Evolutionary conservation across 768 basidiomycete species (phyloP).

Genomic region (Suillus sp.): DNA sequence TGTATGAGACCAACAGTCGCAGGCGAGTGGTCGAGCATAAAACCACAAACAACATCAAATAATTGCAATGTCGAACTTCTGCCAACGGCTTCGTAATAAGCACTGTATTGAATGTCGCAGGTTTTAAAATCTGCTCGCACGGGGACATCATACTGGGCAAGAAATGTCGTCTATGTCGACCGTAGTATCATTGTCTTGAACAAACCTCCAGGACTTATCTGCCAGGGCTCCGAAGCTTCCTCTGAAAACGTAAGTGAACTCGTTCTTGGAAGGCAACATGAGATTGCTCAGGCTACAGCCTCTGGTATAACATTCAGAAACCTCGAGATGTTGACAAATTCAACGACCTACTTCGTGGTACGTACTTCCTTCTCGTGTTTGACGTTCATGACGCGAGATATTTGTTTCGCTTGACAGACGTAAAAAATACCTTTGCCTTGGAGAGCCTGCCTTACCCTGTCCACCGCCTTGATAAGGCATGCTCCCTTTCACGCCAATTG

Average conservation of each 20-base stretch:
- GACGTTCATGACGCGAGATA: neutral
- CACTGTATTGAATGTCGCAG: slow-evolving; percentile 3
- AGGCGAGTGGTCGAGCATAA: neutral
- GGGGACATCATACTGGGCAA: slow-evolving; percentile 31
- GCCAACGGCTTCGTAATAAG: neutral
- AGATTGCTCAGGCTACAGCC: slow-evolving; percentile 7
- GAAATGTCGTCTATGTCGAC: slow-evolving; percentile 52
- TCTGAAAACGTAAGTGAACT: slow-evolving; percentile 9
- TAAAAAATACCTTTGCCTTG: slow-evolving; percentile 35
- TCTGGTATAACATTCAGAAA: slow-evolving; percentile 11
- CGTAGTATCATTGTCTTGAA: slow-evolving; percentile 55
- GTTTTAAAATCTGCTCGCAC: slow-evolving; percentile 9
- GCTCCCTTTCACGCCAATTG: slow-evolving; percentile 9
- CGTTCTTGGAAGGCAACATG: slow-evolving; percentile 15
- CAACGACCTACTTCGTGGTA: slow-evolving; percentile 39
- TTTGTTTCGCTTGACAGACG: slow-evolving; percentile 24
- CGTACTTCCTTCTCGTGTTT: slow-evolving; percentile 20
- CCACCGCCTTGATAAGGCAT: slow-evolving; percentile 70
- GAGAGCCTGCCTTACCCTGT: slow-evolving; percentile 47
- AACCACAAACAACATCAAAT: slow-evolving; percentile 6
- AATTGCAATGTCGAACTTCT: neutral
- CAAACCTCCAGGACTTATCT: slow-evolving; percentile 61
- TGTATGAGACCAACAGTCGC: neutral
- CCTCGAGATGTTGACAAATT: slow-evolving; percentile 35
- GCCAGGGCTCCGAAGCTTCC: slow-evolving; percentile 43